phyloP scores from a whole-genome alignment of 306 rosid genomes.

The Mucuna pruriens region DNA sequence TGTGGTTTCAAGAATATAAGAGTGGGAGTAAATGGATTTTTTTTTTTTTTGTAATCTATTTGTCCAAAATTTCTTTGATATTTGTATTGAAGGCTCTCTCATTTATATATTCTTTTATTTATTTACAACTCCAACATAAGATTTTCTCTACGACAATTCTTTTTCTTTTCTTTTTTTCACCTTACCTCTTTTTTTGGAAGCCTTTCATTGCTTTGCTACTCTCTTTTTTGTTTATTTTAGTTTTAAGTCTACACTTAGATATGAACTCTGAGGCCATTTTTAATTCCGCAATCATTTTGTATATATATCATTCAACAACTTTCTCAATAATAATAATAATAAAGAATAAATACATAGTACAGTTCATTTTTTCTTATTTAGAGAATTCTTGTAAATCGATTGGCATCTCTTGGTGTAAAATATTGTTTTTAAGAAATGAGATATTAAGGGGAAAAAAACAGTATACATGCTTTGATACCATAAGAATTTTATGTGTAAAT shows the following conservation, averaged over 20 bases:
- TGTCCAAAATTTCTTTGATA: not conserved
- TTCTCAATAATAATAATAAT: no score
- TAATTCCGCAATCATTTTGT: not conserved
- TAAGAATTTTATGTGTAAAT: not conserved
- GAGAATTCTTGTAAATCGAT: not conserved
- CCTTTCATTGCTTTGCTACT: not conserved
- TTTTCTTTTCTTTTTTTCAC: not conserved
- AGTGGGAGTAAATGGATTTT: no score
- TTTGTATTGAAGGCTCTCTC: not conserved
- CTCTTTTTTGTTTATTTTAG: not conserved
- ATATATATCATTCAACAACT: no score
- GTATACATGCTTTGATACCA: not conserved
- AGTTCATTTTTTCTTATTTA: no score
- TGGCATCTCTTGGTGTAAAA: not conserved
- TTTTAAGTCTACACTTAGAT: not conserved
- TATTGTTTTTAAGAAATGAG: no score
- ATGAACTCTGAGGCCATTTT: not conserved
- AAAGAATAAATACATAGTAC: no score
- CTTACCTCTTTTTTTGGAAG: not conserved
- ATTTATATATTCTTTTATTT: not conserved
- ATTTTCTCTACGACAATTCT: not conserved
- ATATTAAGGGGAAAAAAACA: no score
- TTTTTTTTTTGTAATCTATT: no score
- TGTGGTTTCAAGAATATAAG: no score
- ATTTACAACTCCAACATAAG: not conserved